Evolutionary conservation across 2,329 filamentous ascomycete species (phyloP), one percentile per base, ranked within the genome.

Genomic region (Aspergillus sp.): DNA sequence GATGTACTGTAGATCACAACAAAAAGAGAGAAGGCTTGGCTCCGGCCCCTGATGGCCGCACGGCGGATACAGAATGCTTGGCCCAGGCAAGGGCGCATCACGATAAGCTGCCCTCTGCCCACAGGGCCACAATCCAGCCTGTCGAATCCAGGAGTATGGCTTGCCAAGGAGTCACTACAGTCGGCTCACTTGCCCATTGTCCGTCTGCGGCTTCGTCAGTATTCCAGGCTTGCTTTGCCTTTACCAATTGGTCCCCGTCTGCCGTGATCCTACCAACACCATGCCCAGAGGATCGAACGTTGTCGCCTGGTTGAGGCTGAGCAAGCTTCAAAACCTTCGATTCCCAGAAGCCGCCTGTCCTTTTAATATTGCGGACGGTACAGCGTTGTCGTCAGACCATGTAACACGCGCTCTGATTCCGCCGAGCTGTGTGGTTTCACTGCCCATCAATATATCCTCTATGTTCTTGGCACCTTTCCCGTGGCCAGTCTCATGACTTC

Each of bases 41-140:
- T 57, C 40, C 21, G 35, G 25, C 52, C 41, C 45, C 17, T 51
- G 41, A 48, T 52, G 52, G 52, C 44, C 50, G 40, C 56, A 58
- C 27, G 37, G 51, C 49, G 45, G 46, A 55, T 49, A 51, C 39
- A 61, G 62, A 64, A 66, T 64, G 61, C 64, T 64, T 62, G 62
- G 62, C 62, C 39, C 35, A 63, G 53, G 62, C 56, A 65, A 64
- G 62, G 58, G 60, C 56, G 53, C 41, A 43, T 41, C 19, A 48
- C 23, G 21, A 27, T 48, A 48, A 57, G 35, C 37, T 31, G 40
- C 49, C 39, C 46, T 51, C 17, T 55, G 37, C 46, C 46, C 54
- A 48, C 19, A 19, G 19, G 19, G 19, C 19, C 19, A 19, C 50
- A 43, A 27, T 15, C 33, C 41, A 41, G 21, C 19, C 31, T 35